Conservation (phyloP, 164 flowering plant genomes). For the Dillenia suffruticosa region DNA sequence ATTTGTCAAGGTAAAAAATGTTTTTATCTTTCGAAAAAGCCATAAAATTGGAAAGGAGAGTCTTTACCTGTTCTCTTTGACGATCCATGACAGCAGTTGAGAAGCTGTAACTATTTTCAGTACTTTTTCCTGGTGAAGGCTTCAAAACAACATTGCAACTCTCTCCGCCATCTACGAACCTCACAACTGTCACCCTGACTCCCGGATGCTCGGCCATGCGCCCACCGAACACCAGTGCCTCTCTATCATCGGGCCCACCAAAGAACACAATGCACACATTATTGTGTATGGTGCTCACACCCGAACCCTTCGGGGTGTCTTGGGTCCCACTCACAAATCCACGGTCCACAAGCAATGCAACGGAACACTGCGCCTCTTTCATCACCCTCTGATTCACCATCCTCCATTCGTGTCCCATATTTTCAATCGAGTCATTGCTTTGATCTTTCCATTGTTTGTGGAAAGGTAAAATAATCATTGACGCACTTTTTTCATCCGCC, state of each 20-base stretch:
- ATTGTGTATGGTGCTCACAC: constrained; percentile 4
- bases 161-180: constrained; percentile 24
- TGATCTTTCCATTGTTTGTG: constrained; percentile 45
- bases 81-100: constrained; percentile 4
- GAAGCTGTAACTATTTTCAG: constrained; percentile 22
- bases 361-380: constrained; percentile 53
- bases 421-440: constrained; percentile 29
- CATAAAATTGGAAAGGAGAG: no score
- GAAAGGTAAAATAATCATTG: constrained; percentile 62
- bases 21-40: no score
- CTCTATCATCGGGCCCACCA: constrained; percentile 79
- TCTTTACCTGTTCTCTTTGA: background rate
- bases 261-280: constrained; percentile 51
- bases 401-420: constrained; percentile 54
- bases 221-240: constrained; percentile 52
- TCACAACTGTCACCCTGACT: constrained; percentile 36
- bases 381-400: constrained; percentile 56
- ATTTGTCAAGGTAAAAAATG: no score
- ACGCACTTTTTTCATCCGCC: constrained; percentile 53
- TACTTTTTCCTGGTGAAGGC: constrained; percentile 23
- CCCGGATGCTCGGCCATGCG: constrained; percentile 72
- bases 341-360: constrained; percentile 67
- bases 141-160: constrained; percentile 7
- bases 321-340: constrained; percentile 27
- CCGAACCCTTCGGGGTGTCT: constrained; percentile 12